Conservation (phyloP, 257 asterid genomes). For the Thymus quinquecostatus region DNA sequence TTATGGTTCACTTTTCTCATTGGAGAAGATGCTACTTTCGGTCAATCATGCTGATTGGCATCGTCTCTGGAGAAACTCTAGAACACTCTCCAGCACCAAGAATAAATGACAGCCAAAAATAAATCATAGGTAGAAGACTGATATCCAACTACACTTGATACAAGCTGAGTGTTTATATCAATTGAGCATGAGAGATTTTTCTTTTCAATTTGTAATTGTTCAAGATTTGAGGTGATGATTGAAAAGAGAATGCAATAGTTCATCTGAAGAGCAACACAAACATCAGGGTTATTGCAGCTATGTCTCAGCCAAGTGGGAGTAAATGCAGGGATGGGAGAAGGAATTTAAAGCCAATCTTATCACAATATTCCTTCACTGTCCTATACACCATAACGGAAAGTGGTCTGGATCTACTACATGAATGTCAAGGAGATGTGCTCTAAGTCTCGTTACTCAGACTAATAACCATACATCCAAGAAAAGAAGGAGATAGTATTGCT, state of each 20-base stretch:
- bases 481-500: slow-evolving; percentile 10
- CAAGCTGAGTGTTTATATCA: not conserved
- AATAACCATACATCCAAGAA: not conserved
- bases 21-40: not conserved
- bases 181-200: not conserved
- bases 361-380: slow-evolving; percentile 2
- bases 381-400: not conserved
- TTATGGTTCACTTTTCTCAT: not conserved
- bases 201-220: not conserved
- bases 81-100: not conserved
- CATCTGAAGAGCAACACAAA: not conserved
- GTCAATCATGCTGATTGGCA: not conserved
- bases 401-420: slow-evolving; percentile 8
- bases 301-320: not conserved
- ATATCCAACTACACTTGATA: not conserved
- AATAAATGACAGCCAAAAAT: not conserved
- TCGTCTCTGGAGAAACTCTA: not conserved
- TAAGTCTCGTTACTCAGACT: slow-evolving; percentile 4
- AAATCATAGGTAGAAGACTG: not conserved
- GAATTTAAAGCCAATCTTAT: not conserved
- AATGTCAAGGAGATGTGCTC: not conserved
- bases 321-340: not conserved
- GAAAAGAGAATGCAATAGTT: not conserved
- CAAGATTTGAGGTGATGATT: not conserved
- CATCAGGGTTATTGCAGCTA: not conserved